Evolutionary conservation across 2,329 filamentous ascomycete species (phyloP).

Genomic region (Samsoniella hepiali): DNA sequence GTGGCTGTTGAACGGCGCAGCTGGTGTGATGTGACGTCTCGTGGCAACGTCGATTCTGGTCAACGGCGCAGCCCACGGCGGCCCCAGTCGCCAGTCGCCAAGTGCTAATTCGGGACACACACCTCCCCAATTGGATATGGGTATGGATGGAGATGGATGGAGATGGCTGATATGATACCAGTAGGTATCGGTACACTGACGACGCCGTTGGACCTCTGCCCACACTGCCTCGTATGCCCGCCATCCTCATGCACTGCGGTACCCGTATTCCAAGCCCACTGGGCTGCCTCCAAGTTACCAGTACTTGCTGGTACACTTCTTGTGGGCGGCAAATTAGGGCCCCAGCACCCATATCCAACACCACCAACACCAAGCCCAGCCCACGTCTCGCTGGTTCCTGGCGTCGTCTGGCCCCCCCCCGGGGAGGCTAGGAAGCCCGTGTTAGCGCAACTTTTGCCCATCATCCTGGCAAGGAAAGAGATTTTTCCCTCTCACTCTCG

Average conservation of each 20-base stretch:
- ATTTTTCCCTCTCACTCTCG: neutral
- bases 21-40: neutral
- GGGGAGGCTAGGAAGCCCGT: slow-evolving; percentile 18
- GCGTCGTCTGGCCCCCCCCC: neutral
- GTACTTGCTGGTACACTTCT: neutral
- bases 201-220: neutral
- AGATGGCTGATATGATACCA: neutral
- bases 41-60: neutral
- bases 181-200: neutral
- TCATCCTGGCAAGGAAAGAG: slow-evolving; percentile 4
- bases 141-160: no score
- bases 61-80: slow-evolving; percentile 10
- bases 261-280: neutral
- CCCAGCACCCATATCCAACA: neutral
- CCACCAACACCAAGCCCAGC: neutral
- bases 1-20: no score
- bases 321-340: slow-evolving; percentile 14
- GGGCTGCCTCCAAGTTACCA: slow-evolving; percentile 4
- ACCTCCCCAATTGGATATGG: neutral
- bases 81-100: neutral
- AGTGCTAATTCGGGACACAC: slow-evolving; percentile 18
- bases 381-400: slow-evolving; percentile 7
- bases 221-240: slow-evolving; percentile 1
- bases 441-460: slow-evolving; percentile 1
- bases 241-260: neutral